Evolutionary conservation across 2,329 filamentous ascomycete species (phyloP).

Genomic region (Tetracladium maxilliforme): DNA sequence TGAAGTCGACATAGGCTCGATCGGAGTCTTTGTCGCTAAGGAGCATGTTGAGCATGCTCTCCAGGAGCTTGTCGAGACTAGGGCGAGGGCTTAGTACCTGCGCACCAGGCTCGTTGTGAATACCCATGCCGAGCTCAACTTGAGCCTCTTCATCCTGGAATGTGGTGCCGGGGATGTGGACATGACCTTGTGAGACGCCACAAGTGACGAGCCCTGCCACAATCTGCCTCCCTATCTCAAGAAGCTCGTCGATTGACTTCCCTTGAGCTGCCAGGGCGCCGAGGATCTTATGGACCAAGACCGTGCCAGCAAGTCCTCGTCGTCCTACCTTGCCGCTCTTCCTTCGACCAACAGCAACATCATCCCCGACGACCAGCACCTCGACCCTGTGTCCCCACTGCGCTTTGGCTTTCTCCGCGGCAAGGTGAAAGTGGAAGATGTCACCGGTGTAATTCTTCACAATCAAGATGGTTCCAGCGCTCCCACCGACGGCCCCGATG

Average conservation of each 20-base stretch:
- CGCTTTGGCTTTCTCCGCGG: slow-evolving; percentile 21
- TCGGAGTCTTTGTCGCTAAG: slow-evolving; percentile 29
- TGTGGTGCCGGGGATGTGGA: slow-evolving; percentile 8
- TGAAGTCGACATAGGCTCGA: slow-evolving; percentile 30
- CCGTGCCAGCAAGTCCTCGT: slow-evolving; percentile 29
- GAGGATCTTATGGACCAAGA: slow-evolving; percentile 8
- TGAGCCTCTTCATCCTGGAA: slow-evolving; percentile 4
- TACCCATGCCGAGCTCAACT: slow-evolving; percentile 9
- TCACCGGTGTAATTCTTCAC: slow-evolving; percentile 26
- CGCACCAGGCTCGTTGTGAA: slow-evolving; percentile 10
- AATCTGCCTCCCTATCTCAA: slow-evolving; percentile 4
- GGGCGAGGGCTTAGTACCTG: not conserved
- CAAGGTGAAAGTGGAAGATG: slow-evolving; percentile 24
- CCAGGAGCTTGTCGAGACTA: not conserved
- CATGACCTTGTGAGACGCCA: slow-evolving; percentile 7
- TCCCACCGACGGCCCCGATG: slow-evolving; percentile 13
- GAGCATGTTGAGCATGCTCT: slow-evolving; percentile 24
- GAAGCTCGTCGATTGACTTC: slow-evolving; percentile 5
- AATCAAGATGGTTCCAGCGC: slow-evolving; percentile 17
- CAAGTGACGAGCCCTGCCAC: slow-evolving; percentile 8
- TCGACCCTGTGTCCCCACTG: slow-evolving; percentile 7
- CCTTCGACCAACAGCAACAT: slow-evolving; percentile 27
- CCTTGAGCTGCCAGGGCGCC: slow-evolving; percentile 7
- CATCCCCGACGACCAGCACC: slow-evolving; percentile 15
- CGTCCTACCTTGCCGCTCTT: slow-evolving; percentile 31